Conservation (phyloP, 78 protist genomes). For the Dictyostelium citrinum region DNA sequence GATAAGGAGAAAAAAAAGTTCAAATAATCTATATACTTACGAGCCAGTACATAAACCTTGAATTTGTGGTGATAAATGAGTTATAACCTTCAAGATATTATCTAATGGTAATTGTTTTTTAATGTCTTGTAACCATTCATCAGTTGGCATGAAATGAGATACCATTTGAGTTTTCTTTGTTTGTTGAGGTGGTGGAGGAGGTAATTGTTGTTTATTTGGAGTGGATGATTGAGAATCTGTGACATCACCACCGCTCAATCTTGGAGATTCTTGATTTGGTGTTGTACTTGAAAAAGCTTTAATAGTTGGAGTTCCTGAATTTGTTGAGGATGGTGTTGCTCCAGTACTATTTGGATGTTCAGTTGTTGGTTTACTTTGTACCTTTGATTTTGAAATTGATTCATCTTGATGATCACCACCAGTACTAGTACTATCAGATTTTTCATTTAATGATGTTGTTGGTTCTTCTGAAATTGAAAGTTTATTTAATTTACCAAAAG, state of each 20-base stretch:
- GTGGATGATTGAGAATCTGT: neutral
- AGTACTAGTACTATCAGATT: neutral
- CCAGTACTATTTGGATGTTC: neutral
- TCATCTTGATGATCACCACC: constrained; percentile 6
- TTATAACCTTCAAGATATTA: constrained; percentile 50
- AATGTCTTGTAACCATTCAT: constrained; percentile 77
- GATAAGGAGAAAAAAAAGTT: neutral
- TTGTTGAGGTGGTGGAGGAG: neutral
- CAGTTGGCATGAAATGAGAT: constrained; percentile 52
- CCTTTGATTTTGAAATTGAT: neutral
- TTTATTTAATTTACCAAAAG: neutral
- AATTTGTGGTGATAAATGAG: constrained; percentile 73
- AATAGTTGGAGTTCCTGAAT: neutral
- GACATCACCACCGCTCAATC: neutral
- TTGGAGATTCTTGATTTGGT: constrained; percentile 1
- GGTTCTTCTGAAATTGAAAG: neutral
- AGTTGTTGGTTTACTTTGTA: neutral
- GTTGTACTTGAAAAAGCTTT: constrained; percentile 18
- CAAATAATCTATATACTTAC: neutral
- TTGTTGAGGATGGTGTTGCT: neutral
- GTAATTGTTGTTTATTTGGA: constrained; percentile 6
- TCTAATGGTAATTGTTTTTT: constrained; percentile 67
- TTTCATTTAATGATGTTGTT: neutral
- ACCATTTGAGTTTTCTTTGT: constrained; percentile 7
- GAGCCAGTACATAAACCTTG: constrained; percentile 69